Base-by-base conservation (phyloP, 345 rosid genomes). In the Corymbia maculata region DNA sequence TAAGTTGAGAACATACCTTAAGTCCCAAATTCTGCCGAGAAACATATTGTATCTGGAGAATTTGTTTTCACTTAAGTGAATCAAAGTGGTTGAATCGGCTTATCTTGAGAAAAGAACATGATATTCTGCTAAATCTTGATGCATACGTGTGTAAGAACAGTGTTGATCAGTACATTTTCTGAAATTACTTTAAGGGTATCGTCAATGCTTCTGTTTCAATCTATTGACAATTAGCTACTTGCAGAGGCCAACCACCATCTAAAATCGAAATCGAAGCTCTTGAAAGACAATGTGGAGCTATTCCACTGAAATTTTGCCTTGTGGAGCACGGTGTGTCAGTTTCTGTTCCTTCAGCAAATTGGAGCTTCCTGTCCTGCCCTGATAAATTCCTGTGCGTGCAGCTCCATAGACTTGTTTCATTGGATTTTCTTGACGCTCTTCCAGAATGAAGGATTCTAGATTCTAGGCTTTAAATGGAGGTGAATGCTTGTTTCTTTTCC, bases 241-340 rank as follows among this genome's bases (percentile, higher is more conserved):
- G 85, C 89, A 96, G 99, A 88, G 90, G 92, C 85, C 88, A 80
- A 88, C 97, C 98, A 89, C 96, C 96, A 82, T 91, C 92, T 79
- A 92, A 70, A 87, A 91, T 91, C 30, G 95, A 94, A 86, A 85
- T 95, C 42, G 93, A 93, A 89, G 91, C 53, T 52, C 89, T 97
- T 79, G 96, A 94, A 87, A 92, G 92, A 88, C 91, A 90, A 66
- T 86, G 93, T 68, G 90, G 93, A 15, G 86, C 87, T 28, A 89
- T 90, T 75, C 95, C 96, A 13, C 89, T 95, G 88, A 95, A 88
- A 91, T 91, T 95, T 42, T 95, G 97, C 90, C 95, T 94, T 52
- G 90, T 94, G 52, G 94, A 95, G 61, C 90, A 93, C 15, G 97
- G 8, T 95, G 95, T 51, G 93, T 92, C 51, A 95, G 98, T 93